Conservation (phyloP, 768 basidiomycete species). For the Kwoniella bestiolae region DNA sequence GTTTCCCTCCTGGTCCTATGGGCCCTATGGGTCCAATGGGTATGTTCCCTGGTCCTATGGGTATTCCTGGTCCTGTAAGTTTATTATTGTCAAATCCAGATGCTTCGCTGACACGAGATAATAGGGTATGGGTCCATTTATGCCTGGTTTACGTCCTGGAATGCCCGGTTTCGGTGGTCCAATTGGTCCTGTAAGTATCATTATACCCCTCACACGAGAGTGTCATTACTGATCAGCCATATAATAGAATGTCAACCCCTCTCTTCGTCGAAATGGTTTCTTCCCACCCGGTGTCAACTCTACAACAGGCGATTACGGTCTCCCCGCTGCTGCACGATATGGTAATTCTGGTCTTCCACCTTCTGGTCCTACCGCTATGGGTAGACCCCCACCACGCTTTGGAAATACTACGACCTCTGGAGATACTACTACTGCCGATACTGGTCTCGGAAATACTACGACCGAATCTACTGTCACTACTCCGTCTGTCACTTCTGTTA, state of each 20-base stretch:
- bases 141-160: slow-evolving; percentile 55
- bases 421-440: slow-evolving; percentile 34
- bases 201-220: not conserved
- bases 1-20: slow-evolving; percentile 55
- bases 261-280: slow-evolving; percentile 52
- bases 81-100: not conserved
- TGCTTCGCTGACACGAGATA: not conserved
- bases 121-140: slow-evolving; percentile 55
- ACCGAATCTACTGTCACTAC: slow-evolving; percentile 42
- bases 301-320: slow-evolving; percentile 51
- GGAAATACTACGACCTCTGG: slow-evolving; percentile 23
- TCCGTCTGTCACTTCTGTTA: slow-evolving; percentile 34
- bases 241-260: slow-evolving; percentile 50
- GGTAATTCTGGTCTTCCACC: slow-evolving; percentile 34
- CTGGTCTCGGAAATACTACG: slow-evolving; percentile 45
- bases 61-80: slow-evolving; percentile 51
- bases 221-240: not conserved
- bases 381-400: slow-evolving; percentile 13
- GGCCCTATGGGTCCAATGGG: slow-evolving; percentile 47
- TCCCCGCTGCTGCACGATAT: slow-evolving; percentile 51
- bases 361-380: slow-evolving; percentile 25
- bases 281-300: slow-evolving; percentile 53
- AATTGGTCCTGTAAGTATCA: slow-evolving; percentile 47
- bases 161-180: slow-evolving; percentile 54
- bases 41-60: slow-evolving; percentile 54